A percentile compares a stretch with the other conserved stretches of the same genome.
phyloP scores from a whole-genome alignment of 192 early-diverging fungal genomes.

The Chytriomyces hyalinus region DNA sequence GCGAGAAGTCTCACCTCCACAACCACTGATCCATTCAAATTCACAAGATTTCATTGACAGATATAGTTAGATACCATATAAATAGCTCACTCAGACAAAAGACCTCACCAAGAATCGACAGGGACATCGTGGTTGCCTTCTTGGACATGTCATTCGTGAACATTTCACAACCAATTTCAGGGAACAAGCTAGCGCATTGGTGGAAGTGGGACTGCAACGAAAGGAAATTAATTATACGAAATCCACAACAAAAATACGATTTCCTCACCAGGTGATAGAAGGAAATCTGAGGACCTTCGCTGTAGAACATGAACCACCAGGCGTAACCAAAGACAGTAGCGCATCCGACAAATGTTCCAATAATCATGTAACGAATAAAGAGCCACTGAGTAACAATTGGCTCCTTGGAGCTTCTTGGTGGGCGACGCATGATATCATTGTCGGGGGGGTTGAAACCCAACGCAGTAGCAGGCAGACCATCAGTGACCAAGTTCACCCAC shows the following conservation, averaged over 20 bases:
- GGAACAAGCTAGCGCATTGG: conserved; percentile 83
- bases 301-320: conserved; percentile 98
- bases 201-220: conserved; percentile 83
- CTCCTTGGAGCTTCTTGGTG: conserved; percentile 84
- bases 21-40: conserved; percentile 57
- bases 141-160: conserved; percentile 79
- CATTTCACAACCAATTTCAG: conserved; percentile 92
- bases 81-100: too few relatives aligned
- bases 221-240: conserved; percentile 19
- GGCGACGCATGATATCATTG: conserved; percentile 92
- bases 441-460: conserved; percentile 98
- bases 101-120: conserved; percentile 73
- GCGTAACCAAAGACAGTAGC: conserved; percentile 97
- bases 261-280: conserved; percentile 81
- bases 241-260: conserved; percentile 18
- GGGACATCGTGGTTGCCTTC: conserved; percentile 92
- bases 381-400: conserved; percentile 93
- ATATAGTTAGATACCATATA: too few relatives aligned
- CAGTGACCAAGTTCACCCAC: conserved; percentile 99
- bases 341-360: conserved; percentile 89
- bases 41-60: too few relatives aligned
- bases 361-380: conserved; percentile 91
- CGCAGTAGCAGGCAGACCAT: conserved; percentile 95
- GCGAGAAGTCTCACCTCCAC: conserved; percentile 60
- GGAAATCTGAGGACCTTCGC: conserved; percentile 83